Percentiles rank a stretch among this genome's conserved stretches.
Evolutionary conservation across 2,329 filamentous ascomycete genomes (phyloP).

Genomic region (Alternaria metachromatica): DNA sequence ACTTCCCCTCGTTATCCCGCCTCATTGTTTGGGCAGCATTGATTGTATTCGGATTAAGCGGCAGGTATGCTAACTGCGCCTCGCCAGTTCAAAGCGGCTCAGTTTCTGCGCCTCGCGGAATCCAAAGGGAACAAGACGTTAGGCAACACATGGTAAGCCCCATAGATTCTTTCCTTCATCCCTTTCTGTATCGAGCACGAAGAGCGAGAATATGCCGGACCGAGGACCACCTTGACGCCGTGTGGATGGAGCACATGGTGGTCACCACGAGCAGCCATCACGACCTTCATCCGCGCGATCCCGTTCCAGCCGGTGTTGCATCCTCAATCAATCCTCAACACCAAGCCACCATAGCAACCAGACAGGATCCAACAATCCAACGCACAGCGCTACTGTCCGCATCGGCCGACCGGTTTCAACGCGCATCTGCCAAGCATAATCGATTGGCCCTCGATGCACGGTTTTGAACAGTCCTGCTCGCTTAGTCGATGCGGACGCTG

Average conservation of each 20-base stretch:
- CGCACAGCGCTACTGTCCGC: conserved; percentile 23
- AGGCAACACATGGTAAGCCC: conserved; percentile 86
- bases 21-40: conserved; percentile 52
- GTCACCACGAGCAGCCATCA: conserved; percentile 13
- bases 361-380: conserved; percentile 27
- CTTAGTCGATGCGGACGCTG: conserved; percentile 39
- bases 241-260: conserved; percentile 12
- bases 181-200: conserved; percentile 12
- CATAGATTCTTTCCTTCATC: conserved; percentile 7
- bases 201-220: conserved; percentile 29
- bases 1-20: conserved; percentile 28
- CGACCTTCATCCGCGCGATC: conserved; percentile 22
- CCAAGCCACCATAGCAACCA: conserved; percentile 27
- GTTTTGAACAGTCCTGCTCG: conserved; percentile 32
- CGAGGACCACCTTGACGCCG: conserved; percentile 20
- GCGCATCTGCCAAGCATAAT: conserved; percentile 38
- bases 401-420: conserved; percentile 37
- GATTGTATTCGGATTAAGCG: conserved; percentile 34
- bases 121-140: conserved; percentile 86
- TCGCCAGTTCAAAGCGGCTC: conserved; percentile 77
- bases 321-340: conserved; percentile 30
- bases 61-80: conserved; percentile 37
- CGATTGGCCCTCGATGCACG: conserved; percentile 33
- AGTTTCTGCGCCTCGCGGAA: conserved; percentile 92
- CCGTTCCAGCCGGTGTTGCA: conserved; percentile 18